These are phyloP conservation scores for Penicillium silybi DNA, from an alignment of 495 filamentous ascomycete species.

Conservation along the genomic window DNA sequence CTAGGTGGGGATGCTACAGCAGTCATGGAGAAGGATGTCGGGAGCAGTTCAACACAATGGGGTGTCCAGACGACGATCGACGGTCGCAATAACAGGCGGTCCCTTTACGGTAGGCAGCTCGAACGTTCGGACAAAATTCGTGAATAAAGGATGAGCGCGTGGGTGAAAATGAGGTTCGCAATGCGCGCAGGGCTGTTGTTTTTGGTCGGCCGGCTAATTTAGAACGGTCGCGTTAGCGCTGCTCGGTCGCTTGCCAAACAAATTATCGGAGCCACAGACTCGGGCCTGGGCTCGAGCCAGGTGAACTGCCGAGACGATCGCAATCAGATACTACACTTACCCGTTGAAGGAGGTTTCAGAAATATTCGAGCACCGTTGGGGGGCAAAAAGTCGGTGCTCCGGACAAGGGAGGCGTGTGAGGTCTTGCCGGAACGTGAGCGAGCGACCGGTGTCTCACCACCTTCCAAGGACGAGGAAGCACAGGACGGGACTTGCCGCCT, in stretches of 20 bases:
- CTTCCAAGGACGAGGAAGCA: slow-evolving; percentile 25
- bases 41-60: slow-evolving; percentile 11
- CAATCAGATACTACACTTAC: slow-evolving; percentile 9
- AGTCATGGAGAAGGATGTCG: slow-evolving; percentile 70
- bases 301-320: neutral
- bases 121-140: neutral
- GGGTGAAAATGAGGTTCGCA: neutral
- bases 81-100: slow-evolving; percentile 6
- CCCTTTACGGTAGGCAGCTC: neutral
- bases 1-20: slow-evolving; percentile 91
- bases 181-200: slow-evolving; percentile 14
- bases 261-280: slow-evolving; percentile 2
- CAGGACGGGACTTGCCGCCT: slow-evolving; percentile 36
- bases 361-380: neutral
- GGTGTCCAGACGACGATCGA: slow-evolving; percentile 18
- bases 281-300: slow-evolving; percentile 1
- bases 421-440: slow-evolving; percentile 27
- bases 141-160: neutral
- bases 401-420: slow-evolving; percentile 35
- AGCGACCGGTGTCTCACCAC: slow-evolving; percentile 34
- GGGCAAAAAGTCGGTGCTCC: slow-evolving; percentile 17
- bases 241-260: slow-evolving; percentile 13
- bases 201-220: slow-evolving; percentile 18
- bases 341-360: slow-evolving; percentile 3
- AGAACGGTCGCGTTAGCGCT: slow-evolving; percentile 29